Percentiles rank a stretch among this genome's conserved stretches.
phyloP scores from a whole-genome alignment of 2,329 filamentous ascomycete species.

The Xylaria sp. region DNA sequence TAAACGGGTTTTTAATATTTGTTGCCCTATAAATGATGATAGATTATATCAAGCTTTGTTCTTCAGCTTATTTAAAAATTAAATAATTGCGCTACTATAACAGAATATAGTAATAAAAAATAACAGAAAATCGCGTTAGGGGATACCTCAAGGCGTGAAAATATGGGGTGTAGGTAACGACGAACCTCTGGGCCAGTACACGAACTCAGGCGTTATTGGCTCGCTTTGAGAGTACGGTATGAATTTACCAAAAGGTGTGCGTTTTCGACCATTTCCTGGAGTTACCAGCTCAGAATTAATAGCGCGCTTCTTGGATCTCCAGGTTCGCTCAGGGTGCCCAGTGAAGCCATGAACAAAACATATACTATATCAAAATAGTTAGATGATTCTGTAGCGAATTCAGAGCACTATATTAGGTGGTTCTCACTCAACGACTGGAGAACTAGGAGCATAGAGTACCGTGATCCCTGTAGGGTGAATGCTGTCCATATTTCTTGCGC shows the following conservation, averaged over 20 bases:
- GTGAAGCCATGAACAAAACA: constrained; percentile 35
- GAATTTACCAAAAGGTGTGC: background rate
- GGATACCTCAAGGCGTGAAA: too few relatives aligned
- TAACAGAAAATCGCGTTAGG: too few relatives aligned
- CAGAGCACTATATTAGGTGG: background rate
- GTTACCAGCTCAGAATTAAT: background rate
- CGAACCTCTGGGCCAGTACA: constrained; percentile 31
- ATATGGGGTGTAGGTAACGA: background rate
- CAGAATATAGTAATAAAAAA: too few relatives aligned
- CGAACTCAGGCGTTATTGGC: background rate
- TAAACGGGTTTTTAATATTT: too few relatives aligned
- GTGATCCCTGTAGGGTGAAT: constrained; percentile 25
- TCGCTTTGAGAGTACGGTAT: background rate
- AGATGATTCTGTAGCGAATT: background rate
- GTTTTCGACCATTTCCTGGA: background rate
- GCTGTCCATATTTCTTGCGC: background rate
- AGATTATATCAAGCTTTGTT: too few relatives aligned
- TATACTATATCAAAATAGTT: constrained; percentile 14
- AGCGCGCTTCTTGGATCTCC: constrained; percentile 24
- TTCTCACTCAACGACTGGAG: constrained; percentile 22
- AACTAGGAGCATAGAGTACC: constrained; percentile 18
- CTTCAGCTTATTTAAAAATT: too few relatives aligned
- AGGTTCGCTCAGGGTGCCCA: constrained; percentile 29
- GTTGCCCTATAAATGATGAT: too few relatives aligned
- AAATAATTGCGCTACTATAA: too few relatives aligned